Conservation (phyloP, 2,329 filamentous ascomycete genomes). For the Fusarium sp. region DNA sequence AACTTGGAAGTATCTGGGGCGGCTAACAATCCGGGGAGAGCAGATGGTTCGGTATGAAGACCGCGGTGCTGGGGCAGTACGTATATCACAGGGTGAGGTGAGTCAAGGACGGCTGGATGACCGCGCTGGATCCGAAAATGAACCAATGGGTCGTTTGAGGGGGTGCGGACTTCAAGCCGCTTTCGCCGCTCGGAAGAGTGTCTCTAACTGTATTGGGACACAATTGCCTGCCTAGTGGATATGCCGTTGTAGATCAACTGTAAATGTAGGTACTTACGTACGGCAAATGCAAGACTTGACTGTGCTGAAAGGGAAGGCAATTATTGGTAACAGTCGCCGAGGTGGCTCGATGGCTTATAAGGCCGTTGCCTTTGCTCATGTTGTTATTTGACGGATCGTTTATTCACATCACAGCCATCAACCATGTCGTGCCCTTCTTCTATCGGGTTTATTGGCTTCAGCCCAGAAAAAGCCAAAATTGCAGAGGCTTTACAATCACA, state of each 20-base stretch:
- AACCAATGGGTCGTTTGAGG: not conserved
- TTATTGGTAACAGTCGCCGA: not conserved
- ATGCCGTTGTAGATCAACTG: not conserved
- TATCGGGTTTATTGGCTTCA: not conserved
- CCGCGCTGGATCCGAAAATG: not conserved
- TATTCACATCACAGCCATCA: not conserved
- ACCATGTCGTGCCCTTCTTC: not conserved
- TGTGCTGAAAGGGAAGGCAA: not conserved
- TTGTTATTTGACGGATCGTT: not conserved
- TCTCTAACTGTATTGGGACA: not conserved
- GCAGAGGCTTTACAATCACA: rapidly evolving
- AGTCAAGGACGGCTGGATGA: not conserved
- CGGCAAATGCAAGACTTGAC: not conserved
- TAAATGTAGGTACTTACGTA: rapidly evolving
- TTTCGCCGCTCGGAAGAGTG: not conserved
- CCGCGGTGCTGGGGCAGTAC: not conserved
- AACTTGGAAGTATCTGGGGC: not conserved
- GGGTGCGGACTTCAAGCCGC: not conserved
- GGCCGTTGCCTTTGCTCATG: not conserved
- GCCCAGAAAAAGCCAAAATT: not conserved
- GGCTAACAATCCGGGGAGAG: not conserved
- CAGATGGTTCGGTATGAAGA: not conserved
- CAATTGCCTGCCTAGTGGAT: not conserved
- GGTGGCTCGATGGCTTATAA: not conserved
- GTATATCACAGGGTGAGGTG: not conserved